A percentile compares a stretch with the other conserved stretches of the same genome.
phyloP scores from a whole-genome alignment of 1,139 yeast species.

The Blastobotrys malaysiensis region DNA sequence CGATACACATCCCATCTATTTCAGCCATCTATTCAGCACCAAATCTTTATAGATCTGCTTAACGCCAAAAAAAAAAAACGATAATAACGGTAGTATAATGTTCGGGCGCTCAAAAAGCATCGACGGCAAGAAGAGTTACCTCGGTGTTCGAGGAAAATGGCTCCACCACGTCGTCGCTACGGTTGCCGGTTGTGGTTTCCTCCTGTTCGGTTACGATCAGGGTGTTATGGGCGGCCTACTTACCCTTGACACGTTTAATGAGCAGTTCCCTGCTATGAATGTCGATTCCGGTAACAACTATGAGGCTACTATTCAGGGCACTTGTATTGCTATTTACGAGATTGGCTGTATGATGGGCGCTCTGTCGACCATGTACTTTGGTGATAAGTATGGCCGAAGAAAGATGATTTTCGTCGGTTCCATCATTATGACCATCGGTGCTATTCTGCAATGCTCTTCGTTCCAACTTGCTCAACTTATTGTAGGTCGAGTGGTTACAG shows the following conservation, averaged over 20 bases:
- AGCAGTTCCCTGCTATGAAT: constrained; percentile 39
- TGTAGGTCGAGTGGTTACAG: constrained; percentile 71
- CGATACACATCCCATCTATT: not conserved
- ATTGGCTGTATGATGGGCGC: constrained; percentile 78
- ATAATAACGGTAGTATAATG: not conserved
- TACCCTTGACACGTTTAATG: constrained; percentile 38
- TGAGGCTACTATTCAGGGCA: constrained; percentile 23
- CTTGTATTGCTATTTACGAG: constrained; percentile 53
- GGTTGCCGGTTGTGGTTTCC: constrained; percentile 60
- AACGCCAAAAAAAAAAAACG: not conserved
- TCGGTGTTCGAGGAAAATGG: constrained; percentile 45
- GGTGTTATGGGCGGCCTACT: constrained; percentile 54
- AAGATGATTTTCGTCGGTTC: constrained; percentile 57
- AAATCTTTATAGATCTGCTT: no score
- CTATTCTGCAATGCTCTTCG: constrained; percentile 55
- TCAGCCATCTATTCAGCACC: no score
- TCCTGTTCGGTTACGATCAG: constrained; percentile 74
- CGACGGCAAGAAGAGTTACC: constrained; percentile 28
- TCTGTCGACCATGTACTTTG: constrained; percentile 49
- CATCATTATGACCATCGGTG: constrained; percentile 55
- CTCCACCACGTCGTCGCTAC: constrained; percentile 46
- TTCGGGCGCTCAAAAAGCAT: not conserved
- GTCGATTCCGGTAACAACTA: constrained; percentile 6
- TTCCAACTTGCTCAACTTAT: constrained; percentile 60
- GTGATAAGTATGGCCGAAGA: constrained; percentile 65